phyloP scores from a whole-genome alignment of 495 filamentous ascomycete genomes.

The Penicilliopsis zonata region DNA sequence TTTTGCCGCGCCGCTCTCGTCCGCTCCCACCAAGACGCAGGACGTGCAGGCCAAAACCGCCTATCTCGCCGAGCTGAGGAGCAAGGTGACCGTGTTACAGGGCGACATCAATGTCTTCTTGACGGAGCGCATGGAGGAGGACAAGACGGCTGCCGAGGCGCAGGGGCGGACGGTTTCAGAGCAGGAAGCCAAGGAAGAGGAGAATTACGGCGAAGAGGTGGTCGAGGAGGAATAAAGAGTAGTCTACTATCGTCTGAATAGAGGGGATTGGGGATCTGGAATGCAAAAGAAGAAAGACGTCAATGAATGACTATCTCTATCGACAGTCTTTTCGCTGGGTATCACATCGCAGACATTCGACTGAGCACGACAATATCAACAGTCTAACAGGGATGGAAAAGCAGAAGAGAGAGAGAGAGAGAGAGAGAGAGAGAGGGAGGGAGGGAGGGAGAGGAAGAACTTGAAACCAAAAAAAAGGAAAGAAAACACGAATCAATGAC shows the following conservation, averaged over 20 bases:
- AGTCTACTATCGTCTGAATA: not conserved
- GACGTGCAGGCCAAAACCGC: slow-evolving; percentile 40
- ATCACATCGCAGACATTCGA: no score
- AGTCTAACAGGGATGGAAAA: no score
- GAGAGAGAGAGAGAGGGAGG: slow-evolving; percentile 86
- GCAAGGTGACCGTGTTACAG: slow-evolving; percentile 49
- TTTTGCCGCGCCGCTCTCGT: slow-evolving; percentile 30
- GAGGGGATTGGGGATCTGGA: slow-evolving; percentile 11
- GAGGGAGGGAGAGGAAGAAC: slow-evolving; percentile 41
- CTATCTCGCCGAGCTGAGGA: slow-evolving; percentile 58
- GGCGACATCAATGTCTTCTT: slow-evolving; percentile 69
- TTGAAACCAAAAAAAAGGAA: slow-evolving; percentile 1
- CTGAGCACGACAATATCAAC: no score
- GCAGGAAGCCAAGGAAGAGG: slow-evolving; percentile 60
- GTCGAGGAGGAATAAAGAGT: slow-evolving; percentile 39
- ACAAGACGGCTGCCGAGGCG: slow-evolving; percentile 42
- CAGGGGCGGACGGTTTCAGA: slow-evolving; percentile 36
- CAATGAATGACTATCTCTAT: no score
- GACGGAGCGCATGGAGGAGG: slow-evolving; percentile 81
- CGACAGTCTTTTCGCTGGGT: no score
- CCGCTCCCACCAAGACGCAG: slow-evolving; percentile 16
- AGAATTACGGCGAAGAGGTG: slow-evolving; percentile 75
- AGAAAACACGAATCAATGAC: slow-evolving; percentile 1
- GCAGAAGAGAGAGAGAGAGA: no score
- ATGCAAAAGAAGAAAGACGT: slow-evolving; percentile 2